Evolutionary conservation across 805 yeast species (phyloP).

Genomic region (Teunomyces gatunensis): DNA sequence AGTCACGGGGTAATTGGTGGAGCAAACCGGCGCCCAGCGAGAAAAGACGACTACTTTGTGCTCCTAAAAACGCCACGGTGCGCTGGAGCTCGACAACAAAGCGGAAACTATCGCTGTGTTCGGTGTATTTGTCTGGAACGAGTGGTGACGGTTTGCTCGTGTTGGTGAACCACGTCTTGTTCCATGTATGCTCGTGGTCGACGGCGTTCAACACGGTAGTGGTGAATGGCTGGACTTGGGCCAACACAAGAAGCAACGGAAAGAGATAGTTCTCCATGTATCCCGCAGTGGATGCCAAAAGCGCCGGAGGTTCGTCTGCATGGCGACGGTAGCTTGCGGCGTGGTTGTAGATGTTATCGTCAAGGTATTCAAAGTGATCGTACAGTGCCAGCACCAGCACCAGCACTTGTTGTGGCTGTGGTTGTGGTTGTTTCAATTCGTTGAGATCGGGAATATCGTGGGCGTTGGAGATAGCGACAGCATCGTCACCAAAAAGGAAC

Average conservation of each 20-base stretch:
- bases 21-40: constrained; percentile 19
- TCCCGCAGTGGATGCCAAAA: constrained; percentile 13
- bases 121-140: constrained; percentile 7
- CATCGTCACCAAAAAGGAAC: constrained; percentile 34
- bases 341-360: constrained; percentile 22
- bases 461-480: constrained; percentile 28
- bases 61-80: constrained; percentile 18
- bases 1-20: constrained; percentile 16
- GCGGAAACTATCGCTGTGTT: constrained; percentile 6
- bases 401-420: not conserved
- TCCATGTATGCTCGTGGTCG: constrained; percentile 15
- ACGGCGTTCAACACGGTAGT: constrained; percentile 10
- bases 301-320: constrained; percentile 14
- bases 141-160: constrained; percentile 6
- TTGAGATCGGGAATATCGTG: constrained; percentile 29
- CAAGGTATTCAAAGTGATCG: not conserved
- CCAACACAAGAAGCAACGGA: constrained; percentile 27
- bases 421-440: constrained; percentile 2
- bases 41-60: constrained; percentile 19
- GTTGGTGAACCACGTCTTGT: constrained; percentile 17
- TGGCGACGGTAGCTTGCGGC: constrained; percentile 34
- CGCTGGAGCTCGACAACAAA: constrained; percentile 23
- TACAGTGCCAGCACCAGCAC: not conserved
- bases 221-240: constrained; percentile 22
- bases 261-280: constrained; percentile 25